phyloP scores from a whole-genome alignment of 495 filamentous ascomycete genomes.

The Xylaria bambusicola region DNA sequence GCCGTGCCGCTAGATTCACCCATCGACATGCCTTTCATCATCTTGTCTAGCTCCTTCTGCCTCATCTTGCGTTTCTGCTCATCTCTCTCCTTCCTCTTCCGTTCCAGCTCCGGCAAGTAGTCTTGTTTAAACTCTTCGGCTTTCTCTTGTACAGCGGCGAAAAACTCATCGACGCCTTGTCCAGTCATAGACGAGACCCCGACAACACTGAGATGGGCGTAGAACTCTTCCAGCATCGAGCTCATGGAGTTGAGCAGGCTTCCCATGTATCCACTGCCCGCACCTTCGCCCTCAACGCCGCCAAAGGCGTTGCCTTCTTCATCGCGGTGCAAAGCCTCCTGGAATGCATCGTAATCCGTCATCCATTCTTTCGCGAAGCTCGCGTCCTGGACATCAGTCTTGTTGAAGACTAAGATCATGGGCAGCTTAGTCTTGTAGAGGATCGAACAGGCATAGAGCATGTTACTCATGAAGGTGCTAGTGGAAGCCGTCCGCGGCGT shows the following conservation, averaged over 20 bases:
- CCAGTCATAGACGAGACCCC: conserved; percentile 93
- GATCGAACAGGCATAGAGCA: conserved; percentile 98
- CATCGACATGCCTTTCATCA: conserved; percentile 95
- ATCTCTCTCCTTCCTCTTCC: conserved; percentile 71
- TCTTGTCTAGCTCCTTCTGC: conserved; percentile 79
- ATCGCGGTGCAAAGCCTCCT: conserved; percentile 76
- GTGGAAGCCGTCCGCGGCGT: conserved; percentile 91
- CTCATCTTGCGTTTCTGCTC: conserved; percentile 66
- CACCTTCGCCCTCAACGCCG: conserved; percentile 65
- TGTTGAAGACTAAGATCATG: conserved; percentile 99
- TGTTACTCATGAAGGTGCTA: conserved; percentile 98
- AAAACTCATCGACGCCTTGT: conserved; percentile 88
- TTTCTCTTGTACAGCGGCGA: conserved; percentile 82
- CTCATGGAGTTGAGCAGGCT: conserved; percentile 96
- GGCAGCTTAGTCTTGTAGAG: conserved; percentile 97
- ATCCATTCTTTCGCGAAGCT: conserved; percentile 98
- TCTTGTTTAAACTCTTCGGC: conserved; percentile 86
- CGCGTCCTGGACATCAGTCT: conserved; percentile 91
- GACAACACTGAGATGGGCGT: conserved; percentile 86
- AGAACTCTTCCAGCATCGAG: conserved; percentile 96
- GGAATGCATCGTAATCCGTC: conserved; percentile 97
- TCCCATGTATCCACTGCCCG: conserved; percentile 94
- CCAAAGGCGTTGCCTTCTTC: conserved; percentile 77
- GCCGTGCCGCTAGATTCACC: conserved; percentile 33
- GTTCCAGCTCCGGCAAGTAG: conserved; percentile 90